Evolutionary conservation across 192 early-diverging fungal species (phyloP).

Genomic region (Mortierella hygrophila): DNA sequence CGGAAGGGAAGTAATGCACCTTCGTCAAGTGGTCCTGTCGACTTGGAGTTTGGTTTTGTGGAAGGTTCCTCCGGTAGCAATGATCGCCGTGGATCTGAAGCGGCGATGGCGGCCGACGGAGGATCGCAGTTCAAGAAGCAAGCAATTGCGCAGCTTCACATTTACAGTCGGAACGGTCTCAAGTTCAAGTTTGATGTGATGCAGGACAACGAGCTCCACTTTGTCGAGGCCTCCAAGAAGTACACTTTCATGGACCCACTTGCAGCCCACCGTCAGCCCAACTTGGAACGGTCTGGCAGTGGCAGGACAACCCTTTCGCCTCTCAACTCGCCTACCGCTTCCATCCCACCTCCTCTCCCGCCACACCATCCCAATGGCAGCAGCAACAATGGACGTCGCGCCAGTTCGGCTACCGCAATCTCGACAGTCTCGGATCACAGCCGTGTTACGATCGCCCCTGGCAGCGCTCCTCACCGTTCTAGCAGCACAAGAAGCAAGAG

Average conservation of each 20-base stretch:
- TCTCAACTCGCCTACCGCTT: constrained; percentile 4
- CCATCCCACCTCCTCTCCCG: not conserved
- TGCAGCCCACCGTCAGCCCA: constrained; percentile 42
- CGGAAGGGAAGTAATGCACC: constrained; percentile 3
- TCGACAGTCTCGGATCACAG: not conserved
- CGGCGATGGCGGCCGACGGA: not conserved
- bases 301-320: constrained; percentile 7
- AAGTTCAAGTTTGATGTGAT: constrained; percentile 59
- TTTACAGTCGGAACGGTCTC: constrained; percentile 54
- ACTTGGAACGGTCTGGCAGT: constrained; percentile 15
- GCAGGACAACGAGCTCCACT: constrained; percentile 54
- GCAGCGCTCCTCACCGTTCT: constrained; percentile 1
- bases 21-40: not conserved
- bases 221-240: constrained; percentile 56
- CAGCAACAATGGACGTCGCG: not conserved
- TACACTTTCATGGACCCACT: constrained; percentile 56
- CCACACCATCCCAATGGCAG: not conserved
- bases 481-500: constrained; percentile 19
- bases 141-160: constrained; percentile 39
- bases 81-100: constrained; percentile 18
- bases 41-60: not conserved
- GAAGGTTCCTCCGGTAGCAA: not conserved
- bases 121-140: constrained; percentile 41
- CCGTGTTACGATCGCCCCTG: not conserved
- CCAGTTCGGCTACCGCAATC: not conserved